A percentile compares a stretch with the other conserved stretches of the same genome.
Conservation (phyloP, 2,329 filamentous ascomycete genomes). For the Pseudopyricularia cyperi region DNA sequence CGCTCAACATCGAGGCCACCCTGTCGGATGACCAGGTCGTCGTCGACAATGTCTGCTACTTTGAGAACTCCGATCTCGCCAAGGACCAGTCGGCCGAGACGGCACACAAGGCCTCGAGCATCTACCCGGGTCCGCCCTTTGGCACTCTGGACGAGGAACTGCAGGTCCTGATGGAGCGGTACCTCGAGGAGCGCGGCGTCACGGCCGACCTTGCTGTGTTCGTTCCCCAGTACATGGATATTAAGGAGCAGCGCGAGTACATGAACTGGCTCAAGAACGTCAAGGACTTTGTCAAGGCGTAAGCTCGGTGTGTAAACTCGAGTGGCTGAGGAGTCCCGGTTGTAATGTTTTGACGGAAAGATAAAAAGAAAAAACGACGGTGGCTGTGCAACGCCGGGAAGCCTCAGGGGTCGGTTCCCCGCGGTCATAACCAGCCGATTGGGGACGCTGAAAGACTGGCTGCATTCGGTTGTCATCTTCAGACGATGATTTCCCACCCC, state of each 20-base stretch:
- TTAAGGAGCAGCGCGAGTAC: constrained; percentile 98
- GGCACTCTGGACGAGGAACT: constrained; percentile 92
- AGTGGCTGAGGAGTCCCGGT: background rate
- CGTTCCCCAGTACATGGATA: constrained; percentile 89
- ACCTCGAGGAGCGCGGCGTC: constrained; percentile 88
- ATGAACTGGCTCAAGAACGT: constrained; percentile 77
- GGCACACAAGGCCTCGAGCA: constrained; percentile 60
- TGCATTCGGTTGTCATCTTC: background rate
- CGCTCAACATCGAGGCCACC: constrained; percentile 73
- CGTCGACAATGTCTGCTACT: constrained; percentile 86
- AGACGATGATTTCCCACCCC: background rate
- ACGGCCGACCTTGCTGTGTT: constrained; percentile 78
- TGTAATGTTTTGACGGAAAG: background rate
- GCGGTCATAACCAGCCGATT: too few relatives aligned
- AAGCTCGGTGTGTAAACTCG: too few relatives aligned
- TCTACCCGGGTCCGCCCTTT: constrained; percentile 88
- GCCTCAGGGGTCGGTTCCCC: too few relatives aligned
- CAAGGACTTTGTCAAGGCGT: constrained; percentile 73
- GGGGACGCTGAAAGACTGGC: too few relatives aligned
- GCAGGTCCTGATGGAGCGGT: constrained; percentile 82
- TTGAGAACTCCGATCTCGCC: constrained; percentile 64
- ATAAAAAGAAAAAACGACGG: too few relatives aligned
- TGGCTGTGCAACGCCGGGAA: too few relatives aligned
- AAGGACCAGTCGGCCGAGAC: constrained; percentile 63
- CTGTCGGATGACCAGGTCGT: constrained; percentile 77